Evolutionary conservation across 306 rosid species (phyloP).

Genomic region (Pyrus communis): DNA sequence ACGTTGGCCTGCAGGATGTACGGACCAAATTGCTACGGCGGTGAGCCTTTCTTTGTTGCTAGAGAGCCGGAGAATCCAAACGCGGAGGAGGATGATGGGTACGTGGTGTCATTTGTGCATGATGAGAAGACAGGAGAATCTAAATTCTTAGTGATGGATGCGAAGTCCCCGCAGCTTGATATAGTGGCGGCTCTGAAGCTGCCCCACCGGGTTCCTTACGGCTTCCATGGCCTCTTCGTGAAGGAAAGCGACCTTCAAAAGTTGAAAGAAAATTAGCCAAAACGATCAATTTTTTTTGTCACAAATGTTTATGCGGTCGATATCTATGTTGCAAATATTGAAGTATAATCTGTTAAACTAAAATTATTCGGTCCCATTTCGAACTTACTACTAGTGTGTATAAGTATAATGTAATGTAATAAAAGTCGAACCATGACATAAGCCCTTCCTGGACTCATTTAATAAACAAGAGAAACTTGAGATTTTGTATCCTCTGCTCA

Average conservation of each 20-base stretch:
- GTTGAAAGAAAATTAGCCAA: neutral
- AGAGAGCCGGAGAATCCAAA: slow-evolving; percentile 23
- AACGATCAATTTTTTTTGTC: too few species aligned
- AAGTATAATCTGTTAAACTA: too few species aligned
- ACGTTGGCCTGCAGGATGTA: slow-evolving; percentile 55
- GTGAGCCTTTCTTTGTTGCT: slow-evolving; percentile 87
- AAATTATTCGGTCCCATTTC: too few species aligned
- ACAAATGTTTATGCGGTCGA: too few species aligned
- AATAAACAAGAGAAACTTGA: too few species aligned
- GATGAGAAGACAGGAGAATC: slow-evolving; percentile 63
- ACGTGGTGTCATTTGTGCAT: slow-evolving; percentile 58
- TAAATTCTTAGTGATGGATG: slow-evolving; percentile 74
- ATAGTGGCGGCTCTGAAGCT: slow-evolving; percentile 64
- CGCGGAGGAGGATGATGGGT: slow-evolving; percentile 65
- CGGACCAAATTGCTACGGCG: slow-evolving; percentile 67
- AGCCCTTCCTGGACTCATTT: too few species aligned
- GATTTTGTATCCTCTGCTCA: too few species aligned
- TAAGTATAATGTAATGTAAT: too few species aligned
- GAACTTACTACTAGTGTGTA: too few species aligned
- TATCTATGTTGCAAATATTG: too few species aligned
- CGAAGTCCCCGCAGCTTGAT: slow-evolving; percentile 59
- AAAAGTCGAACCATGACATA: too few species aligned
- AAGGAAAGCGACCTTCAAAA: slow-evolving; percentile 42
- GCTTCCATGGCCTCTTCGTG: slow-evolving; percentile 80
- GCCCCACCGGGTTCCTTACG: slow-evolving; percentile 79